Base-by-base conservation (phyloP, 805 yeast species). In the Soucietia sequanensis region DNA sequence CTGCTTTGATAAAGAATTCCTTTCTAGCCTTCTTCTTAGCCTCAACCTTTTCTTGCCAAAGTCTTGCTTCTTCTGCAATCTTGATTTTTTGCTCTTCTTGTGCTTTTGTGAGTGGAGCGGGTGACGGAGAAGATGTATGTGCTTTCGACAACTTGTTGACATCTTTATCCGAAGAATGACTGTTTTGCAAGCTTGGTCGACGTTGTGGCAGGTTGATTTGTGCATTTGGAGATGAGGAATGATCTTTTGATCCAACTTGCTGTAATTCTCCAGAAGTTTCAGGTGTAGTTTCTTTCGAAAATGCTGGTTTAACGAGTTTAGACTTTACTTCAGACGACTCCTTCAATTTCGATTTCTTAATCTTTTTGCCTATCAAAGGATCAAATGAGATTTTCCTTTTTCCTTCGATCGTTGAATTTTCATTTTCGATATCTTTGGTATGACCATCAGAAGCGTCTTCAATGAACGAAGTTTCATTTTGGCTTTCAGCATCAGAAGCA, bases 1-100 rank as follows among this genome's bases (percentile, higher is more conserved):
- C 63, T 5, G 49, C 47, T 31, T 52, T 56, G 35, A 58, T 47
- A 37, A 58, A 58, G 48, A 63, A 50, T 28, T 67, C 70, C 34
- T 62, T 53, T 31, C 72, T 49, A 2, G 70, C 70, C 22, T 55
- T 47, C 46, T 66, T 68, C 49, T 68, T 68, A 18, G 72, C 72
- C 34, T 62, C 71, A 8, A 58, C 60, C 37, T 68, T 68, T 38
- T 65, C 66, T 40, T 68, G 72, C 67, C 71, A 68, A 3, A 59
- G 41, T 33, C 67, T 55, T 3, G 71, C 64, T 28, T 68, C 69
- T 35, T 62, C 65, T 1, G 62, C 71, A 20, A 54, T 60, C 29
- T 57, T 62, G 8, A 57, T 53, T 34, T 53, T 58, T 26, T 46
- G 48, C 35, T 64, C 71, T 35, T 66, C 71, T 36, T 60, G 69